Evolutionary conservation across 2,329 filamentous ascomycete species (phyloP).

Genomic region (Fusarium equiseti): DNA sequence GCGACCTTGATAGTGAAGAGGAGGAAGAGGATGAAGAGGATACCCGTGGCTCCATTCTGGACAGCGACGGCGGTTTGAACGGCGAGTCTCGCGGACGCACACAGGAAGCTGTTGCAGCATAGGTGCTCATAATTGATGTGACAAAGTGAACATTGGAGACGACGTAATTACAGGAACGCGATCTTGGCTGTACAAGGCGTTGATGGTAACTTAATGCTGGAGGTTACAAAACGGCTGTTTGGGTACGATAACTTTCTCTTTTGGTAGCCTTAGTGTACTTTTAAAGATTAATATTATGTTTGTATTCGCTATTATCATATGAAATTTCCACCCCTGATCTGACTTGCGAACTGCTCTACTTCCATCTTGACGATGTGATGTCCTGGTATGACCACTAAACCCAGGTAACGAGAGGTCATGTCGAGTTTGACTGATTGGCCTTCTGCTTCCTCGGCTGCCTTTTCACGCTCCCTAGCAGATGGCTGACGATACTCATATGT

Average conservation of each 20-base stretch:
- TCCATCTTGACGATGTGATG: slow-evolving; percentile 89
- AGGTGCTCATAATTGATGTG: slow-evolving; percentile 30
- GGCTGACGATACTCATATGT: slow-evolving; percentile 92
- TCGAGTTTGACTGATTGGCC: slow-evolving; percentile 69
- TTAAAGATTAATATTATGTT: slow-evolving; percentile 46
- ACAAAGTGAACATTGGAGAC: slow-evolving; percentile 14
- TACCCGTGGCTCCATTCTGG: slow-evolving; percentile 61
- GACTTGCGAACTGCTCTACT: slow-evolving; percentile 79
- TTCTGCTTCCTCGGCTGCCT: slow-evolving; percentile 51
- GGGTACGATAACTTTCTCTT: slow-evolving; percentile 41
- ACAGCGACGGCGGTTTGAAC: slow-evolving; percentile 65
- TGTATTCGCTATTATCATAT: slow-evolving; percentile 23
- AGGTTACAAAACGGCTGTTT: slow-evolving; percentile 43
- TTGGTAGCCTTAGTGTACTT: slow-evolving; percentile 46
- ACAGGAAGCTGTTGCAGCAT: slow-evolving; percentile 64
- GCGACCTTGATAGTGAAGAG: slow-evolving; percentile 73
- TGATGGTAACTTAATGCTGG: slow-evolving; percentile 40
- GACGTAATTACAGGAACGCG: slow-evolving; percentile 38
- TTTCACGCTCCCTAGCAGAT: slow-evolving; percentile 60
- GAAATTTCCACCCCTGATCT: slow-evolving; percentile 52
- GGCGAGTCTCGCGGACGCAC: slow-evolving; percentile 68
- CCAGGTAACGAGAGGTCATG: slow-evolving; percentile 88
- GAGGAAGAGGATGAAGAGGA: slow-evolving; percentile 74
- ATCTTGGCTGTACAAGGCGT: slow-evolving; percentile 47
- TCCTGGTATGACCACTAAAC: slow-evolving; percentile 89